Base-by-base conservation (phyloP, 148 eudicot species). In the Salicornia ramosissima region DNA sequence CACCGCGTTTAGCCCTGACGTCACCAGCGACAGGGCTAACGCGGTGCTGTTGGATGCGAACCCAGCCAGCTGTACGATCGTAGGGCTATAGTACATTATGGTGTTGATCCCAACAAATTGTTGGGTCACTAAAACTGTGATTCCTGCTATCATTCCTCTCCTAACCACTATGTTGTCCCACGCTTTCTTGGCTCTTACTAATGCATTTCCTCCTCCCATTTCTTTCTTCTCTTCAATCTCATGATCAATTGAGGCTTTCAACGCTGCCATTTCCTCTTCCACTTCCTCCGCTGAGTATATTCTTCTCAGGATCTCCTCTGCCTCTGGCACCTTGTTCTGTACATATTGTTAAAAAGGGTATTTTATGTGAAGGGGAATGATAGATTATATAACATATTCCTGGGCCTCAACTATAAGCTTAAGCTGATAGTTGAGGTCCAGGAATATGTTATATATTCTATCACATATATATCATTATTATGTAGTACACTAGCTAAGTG, bases 61-160 rank as follows among this genome's bases (percentile, higher is more conserved):
- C 26, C 97, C 97, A 0, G 97, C 91, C 6, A 92, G 75, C 65
- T 92, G 97, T 28, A 92, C 89, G 2, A 92, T 92, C 21, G 89
- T 90, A 31, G 97, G 97, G 59, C 92, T 90, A 71, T 87, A 90
- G 64, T 90, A 90, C 93, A 90, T 86, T 74, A 90, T 88, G 0
- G 91, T 86, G 81, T 89, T 89, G 60, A 89, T 89, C 22, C 95
- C 91, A 30, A 86, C 89, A 64, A 89, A 86, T 47, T 89, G 91
- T 49, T 87, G 96, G n/a, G 91, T 80, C 36, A 89, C 91, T 70
- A 87, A 84, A 30, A 85, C 92, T 0, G 97, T 85, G 26, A 91
- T 78, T 6, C 97, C 97, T 0, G 92, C 90, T 12, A 47, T 18
- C 16, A 47, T 19, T 47, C 52, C 52, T 39, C 97, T 85, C 5